Base-by-base conservation (phyloP, 2,329 filamentous ascomycete species). In the Cytospora piceicola region DNA sequence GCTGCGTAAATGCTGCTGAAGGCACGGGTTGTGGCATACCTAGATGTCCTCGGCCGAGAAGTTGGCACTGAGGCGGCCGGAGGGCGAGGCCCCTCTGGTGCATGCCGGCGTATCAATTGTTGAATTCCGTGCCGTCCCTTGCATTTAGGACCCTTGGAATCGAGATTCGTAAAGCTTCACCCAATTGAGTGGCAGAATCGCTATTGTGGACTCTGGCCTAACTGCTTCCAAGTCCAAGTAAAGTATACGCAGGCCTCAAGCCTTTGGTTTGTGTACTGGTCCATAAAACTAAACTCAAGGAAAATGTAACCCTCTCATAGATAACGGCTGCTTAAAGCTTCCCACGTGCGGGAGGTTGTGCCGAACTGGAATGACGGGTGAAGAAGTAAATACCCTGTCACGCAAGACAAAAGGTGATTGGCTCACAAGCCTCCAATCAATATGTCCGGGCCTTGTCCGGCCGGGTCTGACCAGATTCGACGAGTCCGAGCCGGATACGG, bases 1-100 rank as follows among this genome's bases (percentile, higher is more conserved):
- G 36, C 49, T 22, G 20, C 30, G 24, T 22, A 9, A 49, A 11
- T 46, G 27, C 58, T 52, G 29, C 51, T 46, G 24, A 53, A 15
- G 20, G 34, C 42, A 30, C 53, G 65, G 46, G 27, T 54, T 24
- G 32, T 54, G 46, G 58, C 30, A 61, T 61, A n/a, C 20, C 22
- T 14, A 24, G 49, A 58, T 61, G 61, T 34, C 29, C 55, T 32
- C 49, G 39, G 46, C 53, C 61, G 65, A n/a, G 54, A 29, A 32
- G 22, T 58, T 27, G 52, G 7, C n/a, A 22, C n/a, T 46, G 14
- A 46, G 6, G 42, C n/a, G 7, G 42, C n/a, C 12, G 22, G n/a
- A 20, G 14, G 46, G 9, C 17, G n/a, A 22, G 2, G n/a, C n/a
- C n/a, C n/a, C n/a, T n/a, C 11, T 49, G 46, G 4, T 49, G 46